These are phyloP conservation scores for Somion occarium DNA, from an alignment of 1,284 basidiomycete species.

Conservation along the genomic window DNA sequence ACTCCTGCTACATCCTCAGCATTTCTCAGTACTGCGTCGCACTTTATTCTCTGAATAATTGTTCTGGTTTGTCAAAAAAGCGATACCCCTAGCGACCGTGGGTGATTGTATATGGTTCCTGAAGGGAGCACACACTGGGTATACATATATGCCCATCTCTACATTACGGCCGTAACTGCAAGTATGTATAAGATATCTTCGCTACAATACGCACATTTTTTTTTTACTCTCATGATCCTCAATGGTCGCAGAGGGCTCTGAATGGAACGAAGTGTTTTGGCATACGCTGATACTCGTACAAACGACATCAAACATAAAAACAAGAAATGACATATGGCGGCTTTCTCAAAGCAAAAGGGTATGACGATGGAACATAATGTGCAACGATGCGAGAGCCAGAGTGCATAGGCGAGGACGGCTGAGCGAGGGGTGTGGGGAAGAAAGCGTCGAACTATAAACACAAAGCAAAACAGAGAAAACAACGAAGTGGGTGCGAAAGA, in stretches of 20 bases:
- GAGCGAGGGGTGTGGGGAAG: background rate
- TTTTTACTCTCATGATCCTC: background rate
- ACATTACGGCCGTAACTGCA: background rate
- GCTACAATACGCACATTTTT: background rate
- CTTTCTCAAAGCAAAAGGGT: background rate
- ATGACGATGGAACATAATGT: background rate
- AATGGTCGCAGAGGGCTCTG: too few relatives aligned
- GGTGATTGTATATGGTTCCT: slow-evolving; percentile 10
- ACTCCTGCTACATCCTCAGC: slow-evolving; percentile 1
- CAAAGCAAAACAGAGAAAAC: background rate
- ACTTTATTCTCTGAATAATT: slow-evolving; percentile 13
- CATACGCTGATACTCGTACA: background rate
- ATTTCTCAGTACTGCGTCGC: slow-evolving; percentile 9
- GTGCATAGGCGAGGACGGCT: background rate
- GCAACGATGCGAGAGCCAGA: background rate
- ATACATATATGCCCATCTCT: slow-evolving; percentile 7
- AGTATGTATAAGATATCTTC: background rate
- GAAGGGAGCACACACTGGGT: slow-evolving; percentile 13
- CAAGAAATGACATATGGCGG: background rate
- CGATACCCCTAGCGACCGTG: slow-evolving; percentile 1
- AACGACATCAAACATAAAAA: background rate
- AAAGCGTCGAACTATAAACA: background rate
- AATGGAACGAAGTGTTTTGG: background rate
- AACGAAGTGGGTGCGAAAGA: background rate
- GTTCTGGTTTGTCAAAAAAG: slow-evolving; percentile 3